Evolutionary conservation across 306 rosid species (phyloP), one percentile per base, ranked within the genome.

Genomic region (Senna tora): DNA sequence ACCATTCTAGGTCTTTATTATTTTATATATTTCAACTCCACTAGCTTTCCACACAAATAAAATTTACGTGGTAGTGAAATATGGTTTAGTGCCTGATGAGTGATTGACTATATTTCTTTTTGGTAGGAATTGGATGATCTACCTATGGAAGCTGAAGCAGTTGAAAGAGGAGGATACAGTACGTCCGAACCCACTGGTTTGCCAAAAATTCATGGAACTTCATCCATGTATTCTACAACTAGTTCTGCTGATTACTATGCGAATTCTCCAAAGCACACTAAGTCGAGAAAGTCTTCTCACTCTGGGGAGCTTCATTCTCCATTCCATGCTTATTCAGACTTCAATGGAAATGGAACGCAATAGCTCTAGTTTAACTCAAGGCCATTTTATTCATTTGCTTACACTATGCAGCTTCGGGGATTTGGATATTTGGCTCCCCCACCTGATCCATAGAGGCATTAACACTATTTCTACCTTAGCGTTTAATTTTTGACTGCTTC

Each of bases 131-230:
- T 94, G 86, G 95, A 94, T 47, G 96, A 91, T 39, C 65, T 93
- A 43, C 98, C 98, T 65, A 64, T 87, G 78, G 97, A 86, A 82
- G 95, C 96, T 3, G 96, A 91, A 72, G 82, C 95, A 42, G 90
- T 89, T 42, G 97, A 94, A 80, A 86, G 84, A 75, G 98, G 98
- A 67, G 98, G 98, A 69, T 87, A 86, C 75, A 75, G 79, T 67
- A 68, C 72, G 82, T 79, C 88, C 38, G 97, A 93, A 73, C 74
- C 89, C 16, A 83, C 86, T 10, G 91, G 96, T 69, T 81, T 87
- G 80, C 91, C 96, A n/a, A 86, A 71, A 84, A 76, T 80, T 75
- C 85, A 75, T 42, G 92, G 94, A 69, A 54, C 86, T 65, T 94
- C 96, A 17, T 67, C 90, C 39, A 84, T 94, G 68, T 87, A 84